phyloP scores from a whole-genome alignment of 2,329 filamentous ascomycete genomes.

The Setomelanomma holmii region DNA sequence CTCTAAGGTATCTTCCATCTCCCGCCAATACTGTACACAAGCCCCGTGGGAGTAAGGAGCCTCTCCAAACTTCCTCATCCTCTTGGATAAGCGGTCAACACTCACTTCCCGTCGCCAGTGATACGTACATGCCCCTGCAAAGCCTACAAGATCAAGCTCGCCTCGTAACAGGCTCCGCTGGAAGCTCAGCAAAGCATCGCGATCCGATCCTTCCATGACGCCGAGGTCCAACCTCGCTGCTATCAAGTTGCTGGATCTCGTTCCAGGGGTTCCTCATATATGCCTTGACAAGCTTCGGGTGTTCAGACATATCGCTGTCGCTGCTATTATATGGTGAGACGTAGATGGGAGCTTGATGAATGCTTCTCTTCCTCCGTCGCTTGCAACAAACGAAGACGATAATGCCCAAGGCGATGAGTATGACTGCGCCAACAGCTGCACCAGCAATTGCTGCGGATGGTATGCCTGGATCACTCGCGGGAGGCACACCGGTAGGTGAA shows the following conservation, averaged over 20 bases:
- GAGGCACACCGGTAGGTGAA: background rate
- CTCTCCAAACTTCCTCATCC: no score
- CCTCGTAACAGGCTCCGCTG: slow-evolving; percentile 7
- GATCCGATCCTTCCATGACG: background rate
- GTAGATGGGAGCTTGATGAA: slow-evolving; percentile 29
- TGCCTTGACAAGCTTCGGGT: slow-evolving; percentile 10
- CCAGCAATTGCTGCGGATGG: slow-evolving; percentile 31
- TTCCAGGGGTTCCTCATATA: slow-evolving; percentile 15
- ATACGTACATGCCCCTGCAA: no score
- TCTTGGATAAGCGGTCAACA: no score
- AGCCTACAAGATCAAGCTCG: no score
- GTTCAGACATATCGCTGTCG: slow-evolving; percentile 33
- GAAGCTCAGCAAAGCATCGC: slow-evolving; percentile 9
- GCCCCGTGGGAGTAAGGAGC: no score
- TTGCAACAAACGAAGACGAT: slow-evolving; percentile 19
- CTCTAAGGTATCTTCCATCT: no score
- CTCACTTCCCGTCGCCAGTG: no score
- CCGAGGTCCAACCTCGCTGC: slow-evolving; percentile 6
- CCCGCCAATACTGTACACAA: no score
- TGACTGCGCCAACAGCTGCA: slow-evolving; percentile 26
- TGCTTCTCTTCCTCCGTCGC: slow-evolving; percentile 20
- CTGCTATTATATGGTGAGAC: slow-evolving; percentile 26
- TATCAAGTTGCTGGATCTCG: slow-evolving; percentile 11
- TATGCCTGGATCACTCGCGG: background rate
- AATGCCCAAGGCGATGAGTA: slow-evolving; percentile 12